Percentiles rank a stretch among this genome's conserved stretches.
Evolutionary conservation across 148 eudicot species (phyloP).

Genomic region (Pharnaceum exiguum): DNA sequence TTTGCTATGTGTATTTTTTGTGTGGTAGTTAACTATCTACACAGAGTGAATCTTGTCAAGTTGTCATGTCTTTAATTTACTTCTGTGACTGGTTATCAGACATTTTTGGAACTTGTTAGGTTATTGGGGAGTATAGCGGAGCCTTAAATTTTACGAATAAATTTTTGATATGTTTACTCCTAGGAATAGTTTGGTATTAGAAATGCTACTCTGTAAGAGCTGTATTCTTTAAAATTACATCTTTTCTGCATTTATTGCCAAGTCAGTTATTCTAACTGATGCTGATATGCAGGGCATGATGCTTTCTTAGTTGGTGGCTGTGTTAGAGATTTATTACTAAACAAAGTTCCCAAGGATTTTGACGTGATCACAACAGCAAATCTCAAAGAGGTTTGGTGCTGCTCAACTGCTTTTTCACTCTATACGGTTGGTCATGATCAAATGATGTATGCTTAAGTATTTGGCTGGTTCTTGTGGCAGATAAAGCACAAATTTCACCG

Average conservation of each 20-base stretch:
- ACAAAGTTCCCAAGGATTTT: slow-evolving; percentile 80
- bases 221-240: background rate
- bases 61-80: no score
- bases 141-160: no score
- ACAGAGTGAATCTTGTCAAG: no score
- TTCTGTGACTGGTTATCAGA: no score
- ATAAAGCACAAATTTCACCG: slow-evolving; percentile 48
- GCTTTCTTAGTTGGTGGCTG: slow-evolving; percentile 97
- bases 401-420: background rate
- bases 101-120: no score
- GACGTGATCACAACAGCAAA: slow-evolving; percentile 86
- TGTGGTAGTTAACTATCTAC: no score
- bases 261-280: slow-evolving; percentile 7
- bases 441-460: background rate
- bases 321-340: slow-evolving; percentile 82
- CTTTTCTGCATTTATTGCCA: background rate
- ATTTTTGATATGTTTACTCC: no score
- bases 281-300: slow-evolving; percentile 57
- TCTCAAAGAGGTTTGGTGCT: slow-evolving; percentile 49
- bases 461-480: slow-evolving; percentile 29
- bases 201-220: no score
- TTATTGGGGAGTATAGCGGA: no score
- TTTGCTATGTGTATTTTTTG: no score
- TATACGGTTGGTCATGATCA: background rate
- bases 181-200: no score